Evolutionary conservation across 2,329 filamentous ascomycete species (phyloP), one percentile per base, ranked within the genome.

Genomic region (Botryosphaeria agaves): DNA sequence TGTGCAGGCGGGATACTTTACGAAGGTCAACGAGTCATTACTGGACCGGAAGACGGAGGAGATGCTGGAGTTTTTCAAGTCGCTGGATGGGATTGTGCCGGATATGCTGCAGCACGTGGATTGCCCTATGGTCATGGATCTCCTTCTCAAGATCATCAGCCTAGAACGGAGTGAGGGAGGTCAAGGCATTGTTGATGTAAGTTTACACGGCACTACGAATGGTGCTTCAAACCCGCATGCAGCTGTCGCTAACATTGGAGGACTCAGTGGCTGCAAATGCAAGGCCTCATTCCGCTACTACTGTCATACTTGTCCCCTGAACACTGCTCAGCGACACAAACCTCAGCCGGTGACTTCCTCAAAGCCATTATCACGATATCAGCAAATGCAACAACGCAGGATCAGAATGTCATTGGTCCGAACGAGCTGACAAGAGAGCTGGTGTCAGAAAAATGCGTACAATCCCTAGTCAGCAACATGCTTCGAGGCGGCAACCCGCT

Each of bases 291-390:
- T 41, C 84, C 87, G 0, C 77, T 72, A 3, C 65, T 98, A 2
- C 69, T 98, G 2, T 79, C 81, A 4, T 94, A 85, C 52, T 70
- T 98, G 14, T 77, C 81, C 2, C 76, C 84, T 1, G 74, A 91
- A 36, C 75, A 91, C 47, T 79, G 75, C 38, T 82, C 83, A 52
- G 81, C 87, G 1, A 91, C 89, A 2, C 89, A 98, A 52, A 95
- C 89, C 0, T 91, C 89, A 0, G 89, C 89, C 1, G 89, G 89
- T 26, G 89, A 98, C 49, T 98, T 98, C 42, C 69, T 98, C 44
- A 98, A 98, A 53, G 89, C 89, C 25, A 94, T 98, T 48, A 95
- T 98, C 41, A 98, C 89, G 16, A 94, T 98, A 34, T 95, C 89
- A 2, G 89, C 89, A 36, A 98, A 98, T 48, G 89, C 89, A 3